phyloP scores from a whole-genome alignment of 225 moss, liverwort and hornwort species.

The Ulota crispa region DNA sequence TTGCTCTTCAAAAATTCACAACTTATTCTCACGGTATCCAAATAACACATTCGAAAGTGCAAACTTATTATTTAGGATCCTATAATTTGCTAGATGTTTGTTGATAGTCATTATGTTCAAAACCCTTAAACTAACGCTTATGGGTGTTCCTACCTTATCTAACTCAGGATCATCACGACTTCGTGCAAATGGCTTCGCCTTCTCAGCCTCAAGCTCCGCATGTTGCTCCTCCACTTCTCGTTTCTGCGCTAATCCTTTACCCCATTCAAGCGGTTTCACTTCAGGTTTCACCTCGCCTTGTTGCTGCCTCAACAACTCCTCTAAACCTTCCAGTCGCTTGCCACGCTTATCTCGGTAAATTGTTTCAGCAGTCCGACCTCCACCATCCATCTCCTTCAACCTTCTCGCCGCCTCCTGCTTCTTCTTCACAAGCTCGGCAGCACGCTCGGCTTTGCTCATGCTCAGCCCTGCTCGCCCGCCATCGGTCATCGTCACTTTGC shows the following conservation, averaged over 20 bases:
- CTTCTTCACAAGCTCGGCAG: slow-evolving; percentile 61
- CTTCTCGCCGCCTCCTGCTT: slow-evolving; percentile 62
- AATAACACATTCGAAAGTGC: too few relatives aligned
- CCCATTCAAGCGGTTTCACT: slow-evolving; percentile 87
- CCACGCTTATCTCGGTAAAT: slow-evolving; percentile 95
- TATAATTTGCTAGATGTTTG: too few relatives aligned
- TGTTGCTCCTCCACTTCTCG: slow-evolving; percentile 52
- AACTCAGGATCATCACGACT: slow-evolving; percentile 89
- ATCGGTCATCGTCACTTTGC: slow-evolving; percentile 66
- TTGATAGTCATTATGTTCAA: too few relatives aligned
- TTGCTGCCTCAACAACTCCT: slow-evolving; percentile 86
- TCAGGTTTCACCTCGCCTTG: slow-evolving; percentile 75
- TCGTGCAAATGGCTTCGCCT: slow-evolving; percentile 85
- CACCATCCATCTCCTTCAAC: slow-evolving; percentile 71
- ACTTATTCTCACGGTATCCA: too few relatives aligned
- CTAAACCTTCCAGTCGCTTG: slow-evolving; percentile 84
- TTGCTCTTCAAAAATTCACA: too few relatives aligned
- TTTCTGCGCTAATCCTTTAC: slow-evolving; percentile 94
- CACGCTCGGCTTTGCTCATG: slow-evolving; percentile 50
- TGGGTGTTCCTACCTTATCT: too few relatives aligned
- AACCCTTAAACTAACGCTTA: too few relatives aligned
- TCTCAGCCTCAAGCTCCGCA: slow-evolving; percentile 83
- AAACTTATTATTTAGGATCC: too few relatives aligned
- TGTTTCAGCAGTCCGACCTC: slow-evolving; percentile 84
- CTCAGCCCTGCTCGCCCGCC: slow-evolving; percentile 75